A percentile compares a stretch with the other conserved stretches of the same genome.
Conservation (phyloP, 1,284 basidiomycete species). For the Coniophora puteana region DNA sequence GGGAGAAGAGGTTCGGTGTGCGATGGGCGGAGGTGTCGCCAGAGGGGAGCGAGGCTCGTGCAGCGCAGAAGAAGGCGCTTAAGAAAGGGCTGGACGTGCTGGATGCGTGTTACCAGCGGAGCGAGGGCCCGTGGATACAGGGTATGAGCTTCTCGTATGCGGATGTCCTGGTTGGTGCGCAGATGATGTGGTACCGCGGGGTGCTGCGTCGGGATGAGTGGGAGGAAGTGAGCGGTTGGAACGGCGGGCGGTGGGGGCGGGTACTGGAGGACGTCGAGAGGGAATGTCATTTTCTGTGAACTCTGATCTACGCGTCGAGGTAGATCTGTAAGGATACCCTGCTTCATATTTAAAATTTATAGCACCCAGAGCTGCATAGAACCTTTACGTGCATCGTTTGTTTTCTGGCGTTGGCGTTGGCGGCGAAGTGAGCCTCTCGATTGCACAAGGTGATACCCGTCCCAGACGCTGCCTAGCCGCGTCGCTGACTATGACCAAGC, state of each 20-base stretch:
- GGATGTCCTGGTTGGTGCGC: slow-evolving; percentile 19
- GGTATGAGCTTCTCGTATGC: slow-evolving; percentile 26
- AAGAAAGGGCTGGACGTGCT: slow-evolving; percentile 9
- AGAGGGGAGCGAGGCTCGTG: slow-evolving; percentile 19
- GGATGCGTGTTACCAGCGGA: slow-evolving; percentile 16
- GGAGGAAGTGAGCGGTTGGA: slow-evolving; percentile 16
- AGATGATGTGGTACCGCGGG: slow-evolving; percentile 15
- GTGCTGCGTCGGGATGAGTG: slow-evolving; percentile 21
- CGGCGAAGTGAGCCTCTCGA: too few species aligned
- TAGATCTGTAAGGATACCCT: too few species aligned
- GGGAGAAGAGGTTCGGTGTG: neutral
- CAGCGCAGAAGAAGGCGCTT: slow-evolving; percentile 17
- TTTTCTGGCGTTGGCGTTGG: too few species aligned
- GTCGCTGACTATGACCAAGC: too few species aligned
- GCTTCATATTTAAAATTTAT: too few species aligned
- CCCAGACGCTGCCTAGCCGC: too few species aligned
- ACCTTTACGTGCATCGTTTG: too few species aligned
- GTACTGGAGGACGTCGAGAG: slow-evolving; percentile 17
- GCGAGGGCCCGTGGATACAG: slow-evolving; percentile 21
- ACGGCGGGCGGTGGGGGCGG: slow-evolving; percentile 21
- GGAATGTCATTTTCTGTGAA: too few species aligned
- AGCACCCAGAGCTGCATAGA: too few species aligned
- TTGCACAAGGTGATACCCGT: too few species aligned
- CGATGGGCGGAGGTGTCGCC: slow-evolving; percentile 20
- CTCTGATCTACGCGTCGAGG: too few species aligned